Base-by-base conservation (phyloP, 192 early-diverging fungal species). In the Spizellomyces sp. region DNA sequence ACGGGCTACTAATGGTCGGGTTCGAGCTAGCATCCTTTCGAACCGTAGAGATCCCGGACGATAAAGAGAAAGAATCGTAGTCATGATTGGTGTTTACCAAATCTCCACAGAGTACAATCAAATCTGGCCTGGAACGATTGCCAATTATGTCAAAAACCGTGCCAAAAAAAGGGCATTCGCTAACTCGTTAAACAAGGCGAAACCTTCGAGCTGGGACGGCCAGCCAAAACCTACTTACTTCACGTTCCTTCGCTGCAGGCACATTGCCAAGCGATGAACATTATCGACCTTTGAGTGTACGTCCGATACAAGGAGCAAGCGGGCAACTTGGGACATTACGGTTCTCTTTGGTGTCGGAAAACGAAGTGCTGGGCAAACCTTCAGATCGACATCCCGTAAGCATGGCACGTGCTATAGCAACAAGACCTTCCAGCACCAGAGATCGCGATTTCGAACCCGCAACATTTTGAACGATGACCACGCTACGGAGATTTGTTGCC, bases 401-500 rank as follows among this genome's bases (percentile, higher is more conserved):
- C 27, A 36, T 36, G 27, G 27, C 27, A 36, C 27, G 27, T 36
- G 27, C 27, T 36, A 36, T 36, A 36, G 27, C 27, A 36, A 36
- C 27, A 36, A 36, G 27, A 36, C 27, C 27, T 36, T 36, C 27
- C 0, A 36, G 27, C 27, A 36, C 27, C 27, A 3, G 27, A 36
- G 27, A 36, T 36, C 27, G 27, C 27, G 27, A 36, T 36, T 36
- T 36, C 3, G 27, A 36, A 36, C 27, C 3, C 27, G 27, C 27
- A 36, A 36, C 27, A 56, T 22, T 56, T 19, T 7, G 6, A 19
- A 61, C 5, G 9, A 86, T 86, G 85, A 82, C 85, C 14, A 81
- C 80, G 36, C 19, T 86, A 8, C 69, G 87, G 8, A 77, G 87
- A 19, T 94, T 97, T 82, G 88, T 86, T 45, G 93, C 97, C 0